phyloP scores from a whole-genome alignment of 331 rosid genomes.

The Spiraea crenata region DNA sequence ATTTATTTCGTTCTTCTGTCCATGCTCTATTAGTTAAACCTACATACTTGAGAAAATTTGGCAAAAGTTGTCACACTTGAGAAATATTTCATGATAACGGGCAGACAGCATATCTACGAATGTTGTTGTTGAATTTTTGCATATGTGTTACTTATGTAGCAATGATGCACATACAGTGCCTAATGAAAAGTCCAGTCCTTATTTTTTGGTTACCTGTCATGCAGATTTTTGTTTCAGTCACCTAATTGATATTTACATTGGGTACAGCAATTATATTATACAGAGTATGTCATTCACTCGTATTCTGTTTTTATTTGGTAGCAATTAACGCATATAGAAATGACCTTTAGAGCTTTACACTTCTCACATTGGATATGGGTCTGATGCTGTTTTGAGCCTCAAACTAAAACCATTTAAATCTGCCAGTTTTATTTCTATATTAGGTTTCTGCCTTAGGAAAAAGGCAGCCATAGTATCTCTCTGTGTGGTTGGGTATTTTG shows the following conservation, averaged over 20 bases:
- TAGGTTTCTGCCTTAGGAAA: neutral
- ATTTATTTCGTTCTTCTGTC: neutral
- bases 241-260: neutral
- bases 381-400: too few relatives aligned
- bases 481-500: neutral
- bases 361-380: too few relatives aligned
- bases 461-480: constrained; percentile 8
- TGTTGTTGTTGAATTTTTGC: neutral
- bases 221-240: neutral
- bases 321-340: neutral
- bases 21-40: neutral
- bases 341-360: neutral
- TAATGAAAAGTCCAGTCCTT: neutral
- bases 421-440: neutral
- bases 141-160: neutral
- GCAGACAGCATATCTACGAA: neutral
- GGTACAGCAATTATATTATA: neutral
- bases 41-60: neutral
- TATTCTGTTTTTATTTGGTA: neutral
- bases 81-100: neutral
- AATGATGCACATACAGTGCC: neutral
- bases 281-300: neutral
- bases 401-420: neutral
- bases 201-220: neutral
- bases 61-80: neutral